A percentile compares a stretch with the other conserved stretches of the same genome.
Conservation (phyloP, 495 filamentous ascomycete species). For the Evansstolkia leycettana region DNA sequence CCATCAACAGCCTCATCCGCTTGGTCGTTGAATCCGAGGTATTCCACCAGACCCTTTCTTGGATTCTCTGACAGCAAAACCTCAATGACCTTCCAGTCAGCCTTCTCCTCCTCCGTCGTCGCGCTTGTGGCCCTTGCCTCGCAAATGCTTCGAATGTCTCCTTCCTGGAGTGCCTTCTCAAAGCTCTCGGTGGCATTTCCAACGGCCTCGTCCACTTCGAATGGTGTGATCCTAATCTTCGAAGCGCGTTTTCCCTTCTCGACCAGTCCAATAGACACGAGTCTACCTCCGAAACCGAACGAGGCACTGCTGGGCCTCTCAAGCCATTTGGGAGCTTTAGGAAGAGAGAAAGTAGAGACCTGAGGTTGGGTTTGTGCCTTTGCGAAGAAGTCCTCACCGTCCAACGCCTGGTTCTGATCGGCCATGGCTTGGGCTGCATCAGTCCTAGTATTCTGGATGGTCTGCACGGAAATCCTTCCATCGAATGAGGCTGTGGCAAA, state of each 20-base stretch:
- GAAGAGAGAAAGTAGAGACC: conserved; percentile 72
- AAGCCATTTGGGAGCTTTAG: conserved; percentile 82
- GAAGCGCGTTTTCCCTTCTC: conserved; percentile 55
- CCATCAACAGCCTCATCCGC: conserved; percentile 37
- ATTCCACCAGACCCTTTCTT: conserved; percentile 66
- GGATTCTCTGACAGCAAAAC: conserved; percentile 75
- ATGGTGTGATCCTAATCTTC: conserved; percentile 69
- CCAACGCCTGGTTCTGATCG: conserved; percentile 54
- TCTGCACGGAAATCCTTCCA: conserved; percentile 85
- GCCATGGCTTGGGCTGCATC: conserved; percentile 35
- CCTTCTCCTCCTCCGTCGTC: conserved; percentile 77
- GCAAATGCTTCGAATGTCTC: conserved; percentile 68
- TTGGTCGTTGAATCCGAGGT: conserved; percentile 70
- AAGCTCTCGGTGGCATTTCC: conserved; percentile 77
- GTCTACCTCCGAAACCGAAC: conserved; percentile 92
- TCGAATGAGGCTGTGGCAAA: conserved; percentile 94
- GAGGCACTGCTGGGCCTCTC: conserved; percentile 75
- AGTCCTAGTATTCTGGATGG: conserved; percentile 72
- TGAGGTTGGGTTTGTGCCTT: conserved; percentile 86
- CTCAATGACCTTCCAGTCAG: conserved; percentile 89
- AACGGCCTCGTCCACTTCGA: conserved; percentile 79
- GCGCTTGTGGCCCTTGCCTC: conserved; percentile 62
- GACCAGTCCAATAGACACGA: conserved; percentile 61
- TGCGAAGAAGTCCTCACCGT: conserved; percentile 94
- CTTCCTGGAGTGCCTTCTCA: conserved; percentile 66